Conservation (phyloP, 2,329 filamentous ascomycete species). For the Rugonectria rugulosa region DNA sequence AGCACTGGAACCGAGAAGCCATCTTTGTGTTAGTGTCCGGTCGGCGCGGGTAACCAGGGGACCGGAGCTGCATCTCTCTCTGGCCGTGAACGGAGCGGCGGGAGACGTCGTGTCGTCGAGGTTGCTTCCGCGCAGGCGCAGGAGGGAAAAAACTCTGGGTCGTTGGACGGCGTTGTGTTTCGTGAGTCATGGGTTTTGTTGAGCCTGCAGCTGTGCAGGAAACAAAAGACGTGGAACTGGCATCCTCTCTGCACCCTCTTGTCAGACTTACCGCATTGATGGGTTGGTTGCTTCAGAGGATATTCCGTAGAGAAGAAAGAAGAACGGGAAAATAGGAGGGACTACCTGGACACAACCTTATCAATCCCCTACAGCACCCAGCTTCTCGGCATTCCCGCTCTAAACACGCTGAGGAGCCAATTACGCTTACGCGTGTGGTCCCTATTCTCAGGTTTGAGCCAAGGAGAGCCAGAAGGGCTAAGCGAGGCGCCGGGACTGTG, state of each 20-base stretch:
- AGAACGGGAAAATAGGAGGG: too few relatives aligned
- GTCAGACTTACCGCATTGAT: too few relatives aligned
- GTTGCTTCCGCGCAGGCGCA: not conserved
- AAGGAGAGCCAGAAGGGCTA: too few relatives aligned
- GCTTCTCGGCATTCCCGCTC: too few relatives aligned
- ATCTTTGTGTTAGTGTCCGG: constrained; percentile 22
- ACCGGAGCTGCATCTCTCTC: too few relatives aligned
- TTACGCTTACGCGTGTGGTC: too few relatives aligned
- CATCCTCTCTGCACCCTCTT: too few relatives aligned
- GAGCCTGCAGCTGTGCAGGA: too few relatives aligned
- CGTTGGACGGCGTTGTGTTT: not conserved
- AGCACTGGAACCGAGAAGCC: constrained; percentile 25
- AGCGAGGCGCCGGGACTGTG: too few relatives aligned
- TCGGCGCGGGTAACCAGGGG: not conserved
- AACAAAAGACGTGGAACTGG: too few relatives aligned
- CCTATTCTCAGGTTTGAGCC: too few relatives aligned
- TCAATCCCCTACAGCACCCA: not conserved
- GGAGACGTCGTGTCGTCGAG: not conserved
- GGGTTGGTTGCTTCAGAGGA: not conserved
- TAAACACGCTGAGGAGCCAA: not conserved
- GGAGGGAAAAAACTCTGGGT: not conserved
- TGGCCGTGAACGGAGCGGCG: not conserved
- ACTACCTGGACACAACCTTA: constrained; percentile 11
- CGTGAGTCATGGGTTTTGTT: too few relatives aligned
- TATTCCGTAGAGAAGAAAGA: not conserved